These are phyloP conservation scores for Mycena maculata DNA, from an alignment of 768 basidiomycete genomes.

Conservation along the genomic window DNA sequence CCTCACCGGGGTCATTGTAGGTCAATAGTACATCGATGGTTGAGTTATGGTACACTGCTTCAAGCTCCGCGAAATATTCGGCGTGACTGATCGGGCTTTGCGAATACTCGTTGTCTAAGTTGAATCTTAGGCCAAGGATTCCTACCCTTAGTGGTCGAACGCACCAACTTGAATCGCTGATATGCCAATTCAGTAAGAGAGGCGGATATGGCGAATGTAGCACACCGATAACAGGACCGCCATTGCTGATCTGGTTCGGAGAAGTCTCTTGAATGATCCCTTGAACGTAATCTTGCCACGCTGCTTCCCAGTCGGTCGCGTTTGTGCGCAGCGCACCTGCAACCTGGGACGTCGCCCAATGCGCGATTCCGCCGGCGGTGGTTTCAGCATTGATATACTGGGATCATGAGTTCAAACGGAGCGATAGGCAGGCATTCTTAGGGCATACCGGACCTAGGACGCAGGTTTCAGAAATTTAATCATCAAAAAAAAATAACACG, in stretches of 20 bases:
- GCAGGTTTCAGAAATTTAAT: conserved; percentile 21
- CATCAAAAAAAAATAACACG: conserved; percentile 25
- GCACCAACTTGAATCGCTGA: conserved; percentile 68
- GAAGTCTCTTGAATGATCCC: conserved; percentile 70
- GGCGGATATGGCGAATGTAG: not conserved
- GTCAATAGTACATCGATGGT: conserved; percentile 77
- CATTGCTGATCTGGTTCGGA: conserved; percentile 75
- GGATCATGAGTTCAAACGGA: not conserved
- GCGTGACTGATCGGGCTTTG: conserved; percentile 58
- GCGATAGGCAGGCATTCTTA: not conserved
- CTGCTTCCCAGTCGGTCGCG: conserved; percentile 72
- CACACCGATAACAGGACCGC: conserved; percentile 81
- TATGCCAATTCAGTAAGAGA: not conserved
- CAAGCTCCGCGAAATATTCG: conserved; percentile 73
- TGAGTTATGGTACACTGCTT: conserved; percentile 64
- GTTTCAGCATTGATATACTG: conserved; percentile 86
- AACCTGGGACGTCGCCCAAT: conserved; percentile 78
- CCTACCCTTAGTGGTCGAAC: not conserved
- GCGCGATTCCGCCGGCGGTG: conserved; percentile 77
- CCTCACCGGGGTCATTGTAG: conserved; percentile 75
- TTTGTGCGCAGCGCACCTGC: conserved; percentile 79
- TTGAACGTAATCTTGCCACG: conserved; percentile 80
- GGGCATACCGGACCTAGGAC: conserved; percentile 50
- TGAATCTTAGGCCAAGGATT: not conserved
- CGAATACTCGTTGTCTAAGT: conserved; percentile 80